phyloP scores from a whole-genome alignment of 176 grass and related monocot genomes.

The Triticum turgidum region DNA sequence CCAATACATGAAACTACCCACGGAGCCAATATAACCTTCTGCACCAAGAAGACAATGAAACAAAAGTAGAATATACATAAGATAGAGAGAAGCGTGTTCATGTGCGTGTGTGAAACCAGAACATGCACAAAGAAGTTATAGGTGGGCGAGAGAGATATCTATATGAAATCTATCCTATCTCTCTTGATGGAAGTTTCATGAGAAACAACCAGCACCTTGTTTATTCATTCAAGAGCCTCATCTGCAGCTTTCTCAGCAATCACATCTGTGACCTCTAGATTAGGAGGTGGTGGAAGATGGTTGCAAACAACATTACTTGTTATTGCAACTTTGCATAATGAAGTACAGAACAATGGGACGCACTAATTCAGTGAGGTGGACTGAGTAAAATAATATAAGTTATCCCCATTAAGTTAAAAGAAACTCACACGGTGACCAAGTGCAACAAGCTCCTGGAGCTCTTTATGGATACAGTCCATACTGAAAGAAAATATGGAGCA shows the following conservation, averaged over 20 bases:
- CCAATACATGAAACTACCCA: slow-evolving; percentile 76
- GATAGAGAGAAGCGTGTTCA: background rate
- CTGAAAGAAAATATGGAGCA: no score
- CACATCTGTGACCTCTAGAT: slow-evolving; percentile 78
- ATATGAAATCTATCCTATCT: slow-evolving; percentile 72
- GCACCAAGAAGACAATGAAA: background rate
- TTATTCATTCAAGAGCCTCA: slow-evolving; percentile 61
- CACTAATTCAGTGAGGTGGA: background rate
- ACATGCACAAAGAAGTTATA: background rate
- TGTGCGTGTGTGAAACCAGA: background rate
- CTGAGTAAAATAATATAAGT: background rate
- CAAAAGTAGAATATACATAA: slow-evolving; percentile 26
- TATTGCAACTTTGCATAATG: background rate
- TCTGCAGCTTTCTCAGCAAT: slow-evolving; percentile 62
- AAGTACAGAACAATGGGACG: background rate
- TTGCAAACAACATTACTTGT: slow-evolving; percentile 34
- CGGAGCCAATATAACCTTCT: slow-evolving; percentile 64
- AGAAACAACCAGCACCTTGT: slow-evolving; percentile 59
- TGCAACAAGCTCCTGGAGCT: no score
- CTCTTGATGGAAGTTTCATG: slow-evolving; percentile 83
- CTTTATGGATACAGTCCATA: no score
- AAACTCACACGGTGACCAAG: no score
- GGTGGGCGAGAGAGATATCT: slow-evolving; percentile 26
- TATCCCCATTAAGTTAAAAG: background rate
- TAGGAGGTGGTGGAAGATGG: slow-evolving; percentile 85